phyloP scores from a whole-genome alignment of 495 filamentous ascomycete genomes.

The Astrothelium macrocarpum region DNA sequence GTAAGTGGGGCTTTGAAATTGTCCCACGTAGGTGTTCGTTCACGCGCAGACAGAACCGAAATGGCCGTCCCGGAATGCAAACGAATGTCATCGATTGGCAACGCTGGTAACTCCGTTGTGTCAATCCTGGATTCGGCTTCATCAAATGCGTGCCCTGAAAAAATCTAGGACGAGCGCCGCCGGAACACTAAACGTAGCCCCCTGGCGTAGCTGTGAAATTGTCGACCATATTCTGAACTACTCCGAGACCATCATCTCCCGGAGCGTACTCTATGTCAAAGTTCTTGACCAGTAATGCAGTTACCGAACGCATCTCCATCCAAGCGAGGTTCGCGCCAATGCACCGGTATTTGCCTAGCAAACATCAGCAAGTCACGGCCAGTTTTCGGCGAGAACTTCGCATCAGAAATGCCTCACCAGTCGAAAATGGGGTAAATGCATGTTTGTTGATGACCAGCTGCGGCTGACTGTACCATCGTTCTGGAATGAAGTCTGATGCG shows the following conservation, averaged over 20 bases:
- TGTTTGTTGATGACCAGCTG: slow-evolving; percentile 36
- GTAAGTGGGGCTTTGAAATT: no score
- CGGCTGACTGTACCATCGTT: slow-evolving; percentile 39
- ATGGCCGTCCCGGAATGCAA: no score
- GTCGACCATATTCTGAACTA: slow-evolving; percentile 32
- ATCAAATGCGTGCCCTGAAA: no score
- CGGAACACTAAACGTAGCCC: no score
- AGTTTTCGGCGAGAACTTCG: neutral
- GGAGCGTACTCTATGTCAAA: slow-evolving; percentile 35
- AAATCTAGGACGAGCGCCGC: no score
- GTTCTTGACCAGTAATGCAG: slow-evolving; percentile 32
- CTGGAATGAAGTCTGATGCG: slow-evolving; percentile 40
- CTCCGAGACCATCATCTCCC: slow-evolving; percentile 28
- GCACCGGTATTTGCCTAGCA: slow-evolving; percentile 35
- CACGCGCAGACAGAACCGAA: no score
- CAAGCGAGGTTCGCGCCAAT: slow-evolving; percentile 42
- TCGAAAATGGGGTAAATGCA: slow-evolving; percentile 42
- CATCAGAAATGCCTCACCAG: slow-evolving; percentile 15
- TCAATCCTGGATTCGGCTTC: no score
- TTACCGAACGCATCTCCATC: slow-evolving; percentile 38
- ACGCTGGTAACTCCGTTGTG: no score
- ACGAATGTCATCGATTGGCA: no score
- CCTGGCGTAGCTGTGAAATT: slow-evolving; percentile 32
- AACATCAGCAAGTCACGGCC: neutral
- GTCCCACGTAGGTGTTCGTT: no score